Conservation (phyloP, 208 protist species). For the Trypanosoma scelopori region DNA sequence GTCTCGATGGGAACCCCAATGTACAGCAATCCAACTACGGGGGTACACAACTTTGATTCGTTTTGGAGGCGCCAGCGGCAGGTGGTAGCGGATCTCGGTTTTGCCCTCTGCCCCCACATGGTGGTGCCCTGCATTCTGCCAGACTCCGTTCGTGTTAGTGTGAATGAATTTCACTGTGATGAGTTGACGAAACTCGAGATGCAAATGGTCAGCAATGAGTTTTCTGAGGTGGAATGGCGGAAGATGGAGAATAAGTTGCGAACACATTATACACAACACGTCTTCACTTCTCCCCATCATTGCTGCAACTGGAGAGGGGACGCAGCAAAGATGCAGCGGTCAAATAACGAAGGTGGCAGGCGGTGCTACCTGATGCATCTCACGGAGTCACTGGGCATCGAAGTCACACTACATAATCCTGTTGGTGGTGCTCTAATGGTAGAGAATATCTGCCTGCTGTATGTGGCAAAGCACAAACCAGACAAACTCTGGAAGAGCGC, state of each 20-base stretch:
- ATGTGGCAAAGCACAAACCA: conserved; percentile 46
- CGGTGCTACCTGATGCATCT: conserved; percentile 40
- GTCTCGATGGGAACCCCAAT: conserved; percentile 54
- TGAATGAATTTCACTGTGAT: conserved; percentile 64
- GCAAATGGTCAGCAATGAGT: conserved; percentile 39
- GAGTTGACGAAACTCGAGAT: conserved; percentile 34
- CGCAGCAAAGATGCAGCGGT: neutral
- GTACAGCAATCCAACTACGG: conserved; percentile 44
- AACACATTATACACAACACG: conserved; percentile 18
- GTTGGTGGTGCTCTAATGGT: conserved; percentile 50
- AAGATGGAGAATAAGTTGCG: conserved; percentile 59
- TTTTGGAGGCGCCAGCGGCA: conserved; percentile 56
- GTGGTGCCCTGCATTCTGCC: conserved; percentile 57
- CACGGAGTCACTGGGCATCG: conserved; percentile 62
- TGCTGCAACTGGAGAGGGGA: neutral
- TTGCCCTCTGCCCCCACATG: conserved; percentile 70
- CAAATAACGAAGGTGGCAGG: conserved; percentile 11
- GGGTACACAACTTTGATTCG: conserved; percentile 37
- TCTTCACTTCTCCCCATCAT: conserved; percentile 4
- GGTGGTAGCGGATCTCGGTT: conserved; percentile 49
- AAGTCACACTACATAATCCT: conserved; percentile 61
- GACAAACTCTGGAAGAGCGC: conserved; percentile 74
- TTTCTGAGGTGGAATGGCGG: conserved; percentile 60
- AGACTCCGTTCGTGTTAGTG: conserved; percentile 46
- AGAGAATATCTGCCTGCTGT: conserved; percentile 58